Base-by-base conservation (phyloP, 768 basidiomycete species). In the Podaxis mareebaensis region DNA sequence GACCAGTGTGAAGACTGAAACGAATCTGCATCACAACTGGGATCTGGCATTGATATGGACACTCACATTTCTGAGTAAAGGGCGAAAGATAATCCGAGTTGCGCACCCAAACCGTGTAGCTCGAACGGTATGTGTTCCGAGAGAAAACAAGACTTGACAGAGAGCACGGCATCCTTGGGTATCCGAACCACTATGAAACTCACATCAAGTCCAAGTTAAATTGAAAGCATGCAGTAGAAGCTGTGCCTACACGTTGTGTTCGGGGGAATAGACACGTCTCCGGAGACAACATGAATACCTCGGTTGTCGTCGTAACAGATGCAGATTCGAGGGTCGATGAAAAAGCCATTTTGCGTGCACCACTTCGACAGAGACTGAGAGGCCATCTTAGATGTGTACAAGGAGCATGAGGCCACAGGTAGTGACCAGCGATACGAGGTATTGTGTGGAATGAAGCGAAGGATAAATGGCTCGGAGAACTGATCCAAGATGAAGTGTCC, bases 51-150 rank as follows among this genome's bases (percentile, higher is more conserved):
- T 48, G 20, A 61, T 52, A 60, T 48, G 51, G 60, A 48, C 12
- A 30, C 69, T 62, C 67, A 90, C 90, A 87, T 73, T 73, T 92
- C 90, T 33, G 75, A 77, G 63, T 87, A 87, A 33, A 92, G 75
- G 12, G 86, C 90, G 28, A 89, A 73, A 11, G 90, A 76, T 4
- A 91, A 80, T 39, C 83, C 79, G 38, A 91, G 78, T 53, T 85
- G 84, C 2, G 89, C 87, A 42, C 76, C 82, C 38, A 81, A 78
- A 2, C 89, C 90, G 69, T 81, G 83, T 10, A 83, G 81, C 28
- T 74, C 74, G 13, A 76, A 66, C 0, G 80, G 69, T 38, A 90
- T 81, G 51, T 70, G 65, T 24, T 71, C 71, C 38, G 81, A 77
- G 52, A 86, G 70, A 46, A 79, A 77, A 72, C 84, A 88, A 0